These are phyloP conservation scores for Phytopythium vexans DNA, from an alignment of 352 stramenopile species.

Conservation along the genomic window DNA sequence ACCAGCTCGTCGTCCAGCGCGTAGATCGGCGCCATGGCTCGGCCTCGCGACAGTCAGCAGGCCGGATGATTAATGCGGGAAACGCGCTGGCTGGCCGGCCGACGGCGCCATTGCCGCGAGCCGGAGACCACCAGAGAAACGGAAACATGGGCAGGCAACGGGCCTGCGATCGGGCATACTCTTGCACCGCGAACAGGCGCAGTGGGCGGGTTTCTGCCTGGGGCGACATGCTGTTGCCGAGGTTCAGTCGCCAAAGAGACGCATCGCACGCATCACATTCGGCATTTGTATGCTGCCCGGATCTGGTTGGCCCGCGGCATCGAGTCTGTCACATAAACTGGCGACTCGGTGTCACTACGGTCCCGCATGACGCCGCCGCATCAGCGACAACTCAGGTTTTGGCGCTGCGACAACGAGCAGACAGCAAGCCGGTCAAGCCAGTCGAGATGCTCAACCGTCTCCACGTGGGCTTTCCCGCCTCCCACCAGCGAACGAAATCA, in stretches of 20 bases:
- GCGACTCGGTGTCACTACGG: neutral
- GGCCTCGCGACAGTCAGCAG: neutral
- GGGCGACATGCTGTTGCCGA: neutral
- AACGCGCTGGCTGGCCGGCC: no score
- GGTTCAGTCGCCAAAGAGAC: conserved; percentile 5
- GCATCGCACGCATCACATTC: conserved; percentile 1
- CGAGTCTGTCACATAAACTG: conserved; percentile 3
- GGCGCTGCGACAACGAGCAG: no score
- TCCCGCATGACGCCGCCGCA: neutral
- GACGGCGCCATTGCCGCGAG: neutral
- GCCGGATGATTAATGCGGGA: no score
- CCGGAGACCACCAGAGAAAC: neutral
- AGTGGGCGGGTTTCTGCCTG: no score
- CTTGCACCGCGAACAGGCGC: neutral
- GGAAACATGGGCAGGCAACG: no score
- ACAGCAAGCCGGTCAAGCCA: no score
- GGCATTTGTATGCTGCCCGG: neutral
- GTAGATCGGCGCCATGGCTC: conserved; percentile 23
- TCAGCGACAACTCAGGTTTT: neutral
- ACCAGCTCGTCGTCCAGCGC: conserved; percentile 27
- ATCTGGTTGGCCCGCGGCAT: no score
- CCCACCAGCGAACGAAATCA: no score
- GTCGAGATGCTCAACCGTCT: no score
- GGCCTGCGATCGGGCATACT: neutral
- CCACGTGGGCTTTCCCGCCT: no score